Evolutionary conservation across 306 rosid genomes (phyloP).

Genomic region (Cucumis cinereus): DNA sequence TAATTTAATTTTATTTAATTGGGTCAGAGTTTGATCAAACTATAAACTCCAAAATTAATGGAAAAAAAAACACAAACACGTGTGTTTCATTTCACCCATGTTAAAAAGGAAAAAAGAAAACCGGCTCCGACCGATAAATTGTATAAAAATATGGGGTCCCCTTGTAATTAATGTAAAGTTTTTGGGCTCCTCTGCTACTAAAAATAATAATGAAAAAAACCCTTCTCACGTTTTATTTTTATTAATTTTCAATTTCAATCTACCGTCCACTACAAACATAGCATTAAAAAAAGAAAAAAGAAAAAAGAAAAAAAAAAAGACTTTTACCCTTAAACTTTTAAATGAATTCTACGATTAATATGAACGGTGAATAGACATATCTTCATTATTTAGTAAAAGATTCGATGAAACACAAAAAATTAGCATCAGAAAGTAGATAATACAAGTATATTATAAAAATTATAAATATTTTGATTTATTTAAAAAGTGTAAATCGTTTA

Average conservation of each 20-base stretch:
- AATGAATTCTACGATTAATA: too few species aligned
- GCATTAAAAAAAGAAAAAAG: too few species aligned
- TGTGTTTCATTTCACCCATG: neutral
- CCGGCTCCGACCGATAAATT: neutral
- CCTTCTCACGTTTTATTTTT: neutral
- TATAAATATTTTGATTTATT: too few species aligned
- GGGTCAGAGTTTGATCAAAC: neutral
- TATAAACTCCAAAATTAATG: neutral
- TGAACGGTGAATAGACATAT: too few species aligned
- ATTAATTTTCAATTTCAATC: neutral
- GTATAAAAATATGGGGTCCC: neutral
- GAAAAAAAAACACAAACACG: neutral
- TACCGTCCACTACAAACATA: neutral
- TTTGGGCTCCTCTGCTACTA: neutral
- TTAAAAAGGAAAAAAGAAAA: neutral
- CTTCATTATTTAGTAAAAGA: too few species aligned
- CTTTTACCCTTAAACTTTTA: too few species aligned
- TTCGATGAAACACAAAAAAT: too few species aligned
- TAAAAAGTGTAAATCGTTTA: too few species aligned
- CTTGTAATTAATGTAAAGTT: neutral
- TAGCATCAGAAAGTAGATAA: too few species aligned
- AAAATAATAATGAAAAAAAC: neutral
- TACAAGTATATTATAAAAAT: too few species aligned
- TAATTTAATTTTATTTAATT: neutral
- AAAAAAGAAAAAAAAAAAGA: too few species aligned